phyloP scores from a whole-genome alignment of 352 stramenopile genomes.

The Poterioochromonas sp. region DNA sequence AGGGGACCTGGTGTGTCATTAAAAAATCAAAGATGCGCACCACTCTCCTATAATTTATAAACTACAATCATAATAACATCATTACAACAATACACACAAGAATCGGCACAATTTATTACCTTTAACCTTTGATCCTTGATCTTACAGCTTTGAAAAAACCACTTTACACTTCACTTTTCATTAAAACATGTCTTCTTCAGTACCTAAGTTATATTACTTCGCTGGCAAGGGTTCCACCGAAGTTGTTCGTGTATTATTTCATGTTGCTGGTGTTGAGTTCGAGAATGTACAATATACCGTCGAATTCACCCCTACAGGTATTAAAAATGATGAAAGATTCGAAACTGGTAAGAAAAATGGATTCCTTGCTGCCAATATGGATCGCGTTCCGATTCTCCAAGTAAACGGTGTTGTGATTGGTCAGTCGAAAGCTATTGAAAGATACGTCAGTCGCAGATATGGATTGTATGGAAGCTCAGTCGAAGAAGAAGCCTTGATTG shows the following conservation, averaged over 20 bases:
- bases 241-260: background rate
- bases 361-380: background rate
- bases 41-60: no score
- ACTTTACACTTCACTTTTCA: no score
- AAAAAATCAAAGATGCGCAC: no score
- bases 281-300: background rate
- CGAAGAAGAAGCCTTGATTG: conserved; percentile 48
- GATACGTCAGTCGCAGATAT: conserved; percentile 46
- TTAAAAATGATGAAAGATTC: background rate
- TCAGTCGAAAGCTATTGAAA: conserved; percentile 52
- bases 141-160: no score
- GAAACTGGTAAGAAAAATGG: background rate
- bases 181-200: no score
- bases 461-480: conserved; percentile 44
- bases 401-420: conserved; percentile 43
- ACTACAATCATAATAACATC: no score
- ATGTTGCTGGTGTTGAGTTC: background rate
- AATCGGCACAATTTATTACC: no score
- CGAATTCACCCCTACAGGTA: background rate
- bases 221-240: background rate
- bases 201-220: background rate
- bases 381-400: background rate
- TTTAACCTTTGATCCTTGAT: no score
- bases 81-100: no score
- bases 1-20: no score